phyloP scores from a whole-genome alignment of 2,329 filamentous ascomycete species.

The Cytospora paraplurivora region DNA sequence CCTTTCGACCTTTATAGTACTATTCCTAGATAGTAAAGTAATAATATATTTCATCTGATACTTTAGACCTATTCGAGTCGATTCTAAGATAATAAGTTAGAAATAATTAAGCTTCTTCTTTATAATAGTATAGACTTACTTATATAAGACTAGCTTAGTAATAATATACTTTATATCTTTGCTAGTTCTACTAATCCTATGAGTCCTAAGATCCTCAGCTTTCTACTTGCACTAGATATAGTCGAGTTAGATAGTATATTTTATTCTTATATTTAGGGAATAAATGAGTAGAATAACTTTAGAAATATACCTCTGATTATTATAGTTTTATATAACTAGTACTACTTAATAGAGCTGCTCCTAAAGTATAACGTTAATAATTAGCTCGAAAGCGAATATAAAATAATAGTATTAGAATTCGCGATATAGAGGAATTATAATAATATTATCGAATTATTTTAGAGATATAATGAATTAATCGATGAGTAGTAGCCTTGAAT shows the following conservation, averaged over 20 bases:
- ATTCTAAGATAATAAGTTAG: not conserved
- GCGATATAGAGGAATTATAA: not conserved
- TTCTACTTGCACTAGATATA: not conserved
- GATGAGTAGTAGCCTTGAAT: no score
- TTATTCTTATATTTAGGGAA: not conserved
- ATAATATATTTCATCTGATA: not conserved
- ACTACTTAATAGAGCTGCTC: not conserved
- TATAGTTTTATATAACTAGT: not conserved
- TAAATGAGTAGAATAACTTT: not conserved
- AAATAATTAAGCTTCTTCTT: not conserved
- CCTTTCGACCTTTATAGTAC: not conserved
- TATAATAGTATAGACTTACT: not conserved
- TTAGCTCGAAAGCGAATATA: not conserved
- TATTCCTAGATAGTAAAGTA: not conserved
- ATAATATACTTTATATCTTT: not conserved
- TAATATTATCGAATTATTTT: not conserved
- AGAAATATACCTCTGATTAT: slow-evolving; percentile 2
- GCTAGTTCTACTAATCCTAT: not conserved
- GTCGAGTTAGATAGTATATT: not conserved
- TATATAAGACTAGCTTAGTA: not conserved
- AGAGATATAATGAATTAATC: no score
- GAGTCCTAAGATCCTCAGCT: not conserved
- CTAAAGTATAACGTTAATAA: not conserved
- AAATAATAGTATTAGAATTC: slow-evolving; percentile 2
- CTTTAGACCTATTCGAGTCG: not conserved